A percentile compares a stretch with the other conserved stretches of the same genome.
phyloP scores from a whole-genome alignment of 2,329 filamentous ascomycete species.

The Drechslerella coelobrocha region DNA sequence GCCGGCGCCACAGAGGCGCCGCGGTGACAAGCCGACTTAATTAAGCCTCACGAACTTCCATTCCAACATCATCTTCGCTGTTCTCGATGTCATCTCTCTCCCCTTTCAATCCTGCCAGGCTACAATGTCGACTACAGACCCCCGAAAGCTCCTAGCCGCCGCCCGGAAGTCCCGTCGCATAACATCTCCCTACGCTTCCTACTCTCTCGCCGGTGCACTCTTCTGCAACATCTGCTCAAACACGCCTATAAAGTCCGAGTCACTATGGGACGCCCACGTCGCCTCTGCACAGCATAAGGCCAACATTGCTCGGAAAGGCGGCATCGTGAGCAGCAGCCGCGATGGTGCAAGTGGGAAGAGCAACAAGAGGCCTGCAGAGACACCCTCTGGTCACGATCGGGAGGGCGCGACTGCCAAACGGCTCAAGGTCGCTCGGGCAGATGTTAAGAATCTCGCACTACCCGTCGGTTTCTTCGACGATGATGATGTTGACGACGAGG shows the following conservation, averaged over 20 bases:
- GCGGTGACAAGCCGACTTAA: no score
- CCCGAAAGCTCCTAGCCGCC: slow-evolving; percentile 77
- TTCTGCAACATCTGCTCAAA: slow-evolving; percentile 73
- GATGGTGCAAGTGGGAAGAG: slow-evolving; percentile 13
- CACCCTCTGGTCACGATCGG: slow-evolving; percentile 56
- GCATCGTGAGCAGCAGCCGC: slow-evolving; percentile 51
- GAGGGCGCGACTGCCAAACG: slow-evolving; percentile 60
- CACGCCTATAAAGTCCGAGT: slow-evolving; percentile 64
- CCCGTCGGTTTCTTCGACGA: slow-evolving; percentile 57
- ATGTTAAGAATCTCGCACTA: slow-evolving; percentile 52
- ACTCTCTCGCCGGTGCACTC: slow-evolving; percentile 72
- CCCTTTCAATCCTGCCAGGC: neutral
- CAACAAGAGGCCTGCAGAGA: slow-evolving; percentile 55
- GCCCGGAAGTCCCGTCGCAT: slow-evolving; percentile 77
- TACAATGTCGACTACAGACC: slow-evolving; percentile 71
- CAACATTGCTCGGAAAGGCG: slow-evolving; percentile 57
- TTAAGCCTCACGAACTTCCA: slow-evolving; percentile 22
- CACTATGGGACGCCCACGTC: slow-evolving; percentile 62
- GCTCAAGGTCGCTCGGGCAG: slow-evolving; percentile 57
- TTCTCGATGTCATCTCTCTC: slow-evolving; percentile 5
- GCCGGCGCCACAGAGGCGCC: slow-evolving; percentile 8
- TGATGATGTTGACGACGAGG: slow-evolving; percentile 54
- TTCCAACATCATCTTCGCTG: slow-evolving; percentile 30
- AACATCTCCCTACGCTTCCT: slow-evolving; percentile 71
- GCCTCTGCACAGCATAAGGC: slow-evolving; percentile 61